These are phyloP conservation scores for Inga leiocalycina DNA, from an alignment of 306 rosid genomes.

Conservation along the genomic window DNA sequence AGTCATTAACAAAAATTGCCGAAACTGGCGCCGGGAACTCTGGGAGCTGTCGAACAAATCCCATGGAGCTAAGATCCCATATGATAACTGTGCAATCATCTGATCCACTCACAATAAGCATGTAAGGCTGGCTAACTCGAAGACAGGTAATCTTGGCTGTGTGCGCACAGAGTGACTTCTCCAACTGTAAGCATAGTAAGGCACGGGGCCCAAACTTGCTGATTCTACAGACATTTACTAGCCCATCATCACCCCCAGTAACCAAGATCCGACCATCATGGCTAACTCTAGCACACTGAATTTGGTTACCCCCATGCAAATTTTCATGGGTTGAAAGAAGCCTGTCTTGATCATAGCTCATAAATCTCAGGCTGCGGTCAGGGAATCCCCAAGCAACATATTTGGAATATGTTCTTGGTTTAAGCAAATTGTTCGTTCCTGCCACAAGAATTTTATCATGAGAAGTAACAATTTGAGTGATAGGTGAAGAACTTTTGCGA, in stretches of 20 bases:
- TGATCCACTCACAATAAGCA: conserved; percentile 95
- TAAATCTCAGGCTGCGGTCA: conserved; percentile 74
- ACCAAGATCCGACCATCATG: conserved; percentile 91
- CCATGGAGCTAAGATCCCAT: conserved; percentile 97
- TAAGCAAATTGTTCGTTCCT: conserved; percentile 71
- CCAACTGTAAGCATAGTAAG: conserved; percentile 70
- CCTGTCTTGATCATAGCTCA: conserved; percentile 77
- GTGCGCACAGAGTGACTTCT: conserved; percentile 90
- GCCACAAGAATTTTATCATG: conserved; percentile 69
- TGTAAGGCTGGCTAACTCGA: conserved; percentile 95
- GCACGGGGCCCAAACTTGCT: conserved; percentile 71
- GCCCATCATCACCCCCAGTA: conserved; percentile 96
- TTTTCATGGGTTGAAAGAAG: conserved; percentile 80
- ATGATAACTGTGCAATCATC: conserved; percentile 92
- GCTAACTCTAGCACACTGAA: conserved; percentile 83
- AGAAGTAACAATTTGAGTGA: conserved; percentile 63
- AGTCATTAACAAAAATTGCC: conserved; percentile 87
- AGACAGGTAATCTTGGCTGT: conserved; percentile 86
- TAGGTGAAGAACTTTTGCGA: conserved; percentile 57
- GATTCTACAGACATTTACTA: conserved; percentile 92
- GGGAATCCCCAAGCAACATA: conserved; percentile 97
- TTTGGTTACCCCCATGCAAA: conserved; percentile 91
- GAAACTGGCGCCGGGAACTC: conserved; percentile 89
- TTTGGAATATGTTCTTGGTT: conserved; percentile 92
- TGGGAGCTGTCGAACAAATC: conserved; percentile 91